Conservation (phyloP, 352 stramenopile genomes). For the Pythium plurisporium region DNA sequence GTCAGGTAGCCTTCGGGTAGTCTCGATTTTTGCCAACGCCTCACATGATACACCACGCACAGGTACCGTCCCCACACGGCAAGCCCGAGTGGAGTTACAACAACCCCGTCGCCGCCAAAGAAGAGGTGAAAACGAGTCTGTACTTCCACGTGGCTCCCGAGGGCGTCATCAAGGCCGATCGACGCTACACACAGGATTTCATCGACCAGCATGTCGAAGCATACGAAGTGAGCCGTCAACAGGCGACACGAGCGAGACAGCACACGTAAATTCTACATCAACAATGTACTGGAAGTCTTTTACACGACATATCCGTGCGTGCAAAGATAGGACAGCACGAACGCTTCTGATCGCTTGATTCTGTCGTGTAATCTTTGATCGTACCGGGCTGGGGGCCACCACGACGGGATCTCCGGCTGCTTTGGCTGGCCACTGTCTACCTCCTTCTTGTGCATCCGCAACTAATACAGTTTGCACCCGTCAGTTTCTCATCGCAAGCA, state of each 20-base stretch:
- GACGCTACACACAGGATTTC: constrained; percentile 65
- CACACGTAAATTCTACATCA: neutral
- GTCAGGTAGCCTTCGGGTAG: constrained; percentile 21
- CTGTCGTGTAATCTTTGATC: constrained; percentile 24
- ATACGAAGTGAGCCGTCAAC: constrained; percentile 29
- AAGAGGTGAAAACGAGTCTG: constrained; percentile 36
- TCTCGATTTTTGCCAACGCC: neutral
- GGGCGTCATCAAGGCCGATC: constrained; percentile 45
- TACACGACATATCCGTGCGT: neutral
- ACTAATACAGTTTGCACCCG: too few relatives aligned
- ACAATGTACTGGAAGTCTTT: neutral
- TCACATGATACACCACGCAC: neutral
- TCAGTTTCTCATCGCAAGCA: too few relatives aligned
- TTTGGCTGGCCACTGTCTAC: neutral
- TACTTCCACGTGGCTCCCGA: constrained; percentile 51
- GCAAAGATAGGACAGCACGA: constrained; percentile 10
- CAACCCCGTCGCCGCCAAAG: constrained; percentile 37
- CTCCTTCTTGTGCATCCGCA: constrained; percentile 32
- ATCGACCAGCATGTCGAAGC: constrained; percentile 50
- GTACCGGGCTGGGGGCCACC: constrained; percentile 58
- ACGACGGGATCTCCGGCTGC: constrained; percentile 28
- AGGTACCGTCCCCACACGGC: constrained; percentile 14
- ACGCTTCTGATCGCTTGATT: constrained; percentile 36
- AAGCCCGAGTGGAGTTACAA: constrained; percentile 43
- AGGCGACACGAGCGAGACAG: constrained; percentile 4